Conservation (phyloP, 345 rosid genomes). For the Euphorbia peplus region DNA sequence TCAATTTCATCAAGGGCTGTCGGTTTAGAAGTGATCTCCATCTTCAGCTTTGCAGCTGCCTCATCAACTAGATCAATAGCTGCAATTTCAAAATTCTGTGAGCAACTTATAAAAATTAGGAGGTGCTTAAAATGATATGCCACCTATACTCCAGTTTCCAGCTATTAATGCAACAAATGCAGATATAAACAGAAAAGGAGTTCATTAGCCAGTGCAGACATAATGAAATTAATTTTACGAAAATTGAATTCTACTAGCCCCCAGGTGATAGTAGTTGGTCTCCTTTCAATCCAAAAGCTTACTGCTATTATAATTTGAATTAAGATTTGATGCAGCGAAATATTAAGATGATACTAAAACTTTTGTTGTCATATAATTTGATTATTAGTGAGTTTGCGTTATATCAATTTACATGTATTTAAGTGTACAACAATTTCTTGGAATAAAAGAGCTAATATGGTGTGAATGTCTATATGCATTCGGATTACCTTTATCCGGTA, state of each 20-base stretch:
- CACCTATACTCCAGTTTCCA: background rate
- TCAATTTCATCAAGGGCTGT: conserved; percentile 96
- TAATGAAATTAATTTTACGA: background rate
- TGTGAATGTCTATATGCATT: background rate
- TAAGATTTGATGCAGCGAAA: background rate
- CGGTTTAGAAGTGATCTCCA: conserved; percentile 99
- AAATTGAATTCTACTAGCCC: background rate
- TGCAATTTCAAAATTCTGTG: conserved; percentile 32
- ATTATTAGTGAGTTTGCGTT: background rate
- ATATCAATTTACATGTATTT: background rate
- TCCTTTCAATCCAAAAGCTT: background rate
- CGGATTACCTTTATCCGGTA: conserved; percentile 90
- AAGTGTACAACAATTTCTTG: background rate
- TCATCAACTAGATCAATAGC: conserved; percentile 99
- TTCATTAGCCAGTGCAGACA: background rate
- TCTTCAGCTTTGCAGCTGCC: conserved; percentile 97
- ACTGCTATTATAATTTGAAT: background rate
- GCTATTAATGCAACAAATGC: background rate
- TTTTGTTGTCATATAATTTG: background rate
- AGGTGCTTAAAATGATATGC: background rate
- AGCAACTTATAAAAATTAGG: conserved; percentile 4
- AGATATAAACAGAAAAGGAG: background rate
- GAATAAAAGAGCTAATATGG: background rate
- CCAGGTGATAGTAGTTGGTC: background rate
- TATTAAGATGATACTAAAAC: background rate